These are phyloP conservation scores for Microstegium vimineum DNA, from an alignment of 176 grass and related monocot genomes.

Conservation along the genomic window DNA sequence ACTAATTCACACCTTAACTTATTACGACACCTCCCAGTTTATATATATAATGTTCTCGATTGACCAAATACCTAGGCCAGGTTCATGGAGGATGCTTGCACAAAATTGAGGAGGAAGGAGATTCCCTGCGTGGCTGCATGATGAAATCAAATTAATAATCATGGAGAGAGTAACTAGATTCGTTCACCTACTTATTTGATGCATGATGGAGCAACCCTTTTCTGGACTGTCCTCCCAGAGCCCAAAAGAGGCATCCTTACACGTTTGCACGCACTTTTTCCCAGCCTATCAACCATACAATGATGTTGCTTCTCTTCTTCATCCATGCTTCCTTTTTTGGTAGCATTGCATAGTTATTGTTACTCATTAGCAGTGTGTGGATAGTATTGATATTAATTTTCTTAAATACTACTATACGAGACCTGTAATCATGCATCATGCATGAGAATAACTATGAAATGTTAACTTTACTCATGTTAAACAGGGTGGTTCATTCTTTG, in stretches of 20 bases:
- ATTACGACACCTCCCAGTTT: no score
- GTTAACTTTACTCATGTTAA: no score
- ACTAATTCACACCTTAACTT: background rate
- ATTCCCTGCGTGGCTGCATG: background rate
- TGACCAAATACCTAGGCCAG: no score
- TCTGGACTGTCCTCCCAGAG: background rate
- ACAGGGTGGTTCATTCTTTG: no score
- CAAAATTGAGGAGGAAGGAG: background rate
- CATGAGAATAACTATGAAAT: no score
- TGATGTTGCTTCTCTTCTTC: background rate
- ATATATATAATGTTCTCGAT: background rate
- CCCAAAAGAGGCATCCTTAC: constrained; percentile 8
- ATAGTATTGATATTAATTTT: background rate
- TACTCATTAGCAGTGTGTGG: background rate
- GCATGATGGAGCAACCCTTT: constrained; percentile 6
- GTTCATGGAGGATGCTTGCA: background rate
- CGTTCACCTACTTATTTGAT: constrained; percentile 8
- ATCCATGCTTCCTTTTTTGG: background rate
- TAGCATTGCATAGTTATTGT: constrained; percentile 3
- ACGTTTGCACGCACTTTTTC: background rate
- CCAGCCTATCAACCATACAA: background rate
- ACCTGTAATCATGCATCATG: no score
- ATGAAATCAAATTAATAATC: constrained; percentile 4
- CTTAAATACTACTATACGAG: background rate
- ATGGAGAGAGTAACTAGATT: background rate